phyloP scores from a whole-genome alignment of 1,139 yeast genomes.

The Maudiozyma humilis region DNA sequence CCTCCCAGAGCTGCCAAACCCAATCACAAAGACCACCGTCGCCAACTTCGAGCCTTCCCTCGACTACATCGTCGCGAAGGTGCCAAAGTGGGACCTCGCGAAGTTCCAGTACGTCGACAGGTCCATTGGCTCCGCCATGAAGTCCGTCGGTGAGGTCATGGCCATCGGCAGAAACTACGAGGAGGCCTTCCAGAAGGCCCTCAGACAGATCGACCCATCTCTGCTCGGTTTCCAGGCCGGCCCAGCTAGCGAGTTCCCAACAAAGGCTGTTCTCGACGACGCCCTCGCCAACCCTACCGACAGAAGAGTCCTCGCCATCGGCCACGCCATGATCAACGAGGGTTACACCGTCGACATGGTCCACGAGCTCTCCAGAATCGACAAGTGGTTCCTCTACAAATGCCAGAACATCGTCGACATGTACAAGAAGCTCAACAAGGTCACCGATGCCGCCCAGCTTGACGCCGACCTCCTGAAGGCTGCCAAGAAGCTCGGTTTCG shows the following conservation, averaged over 20 bases:
- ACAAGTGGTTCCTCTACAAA: slow-evolving; percentile 92
- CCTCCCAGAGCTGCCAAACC: slow-evolving; percentile 89
- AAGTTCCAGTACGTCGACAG: slow-evolving; percentile 93
- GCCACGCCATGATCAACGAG: slow-evolving; percentile 88
- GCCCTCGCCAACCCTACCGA: slow-evolving; percentile 87
- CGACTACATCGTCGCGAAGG: slow-evolving; percentile 93
- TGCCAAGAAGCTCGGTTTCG: slow-evolving; percentile 90
- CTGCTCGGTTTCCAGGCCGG: slow-evolving; percentile 88
- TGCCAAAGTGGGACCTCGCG: slow-evolving; percentile 96
- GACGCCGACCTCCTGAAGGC: slow-evolving; percentile 62
- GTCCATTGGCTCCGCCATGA: slow-evolving; percentile 92
- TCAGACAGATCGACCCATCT: slow-evolving; percentile 92
- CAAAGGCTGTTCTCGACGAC: slow-evolving; percentile 61
- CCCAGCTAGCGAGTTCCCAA: slow-evolving; percentile 32
- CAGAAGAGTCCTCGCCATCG: slow-evolving; percentile 96
- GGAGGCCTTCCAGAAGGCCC: slow-evolving; percentile 96
- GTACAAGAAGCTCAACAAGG: slow-evolving; percentile 68
- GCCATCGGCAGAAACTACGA: slow-evolving; percentile 97
- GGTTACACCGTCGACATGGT: slow-evolving; percentile 85
- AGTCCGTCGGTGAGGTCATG: slow-evolving; percentile 99
- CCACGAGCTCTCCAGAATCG: slow-evolving; percentile 85
- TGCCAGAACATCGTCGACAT: slow-evolving; percentile 82
- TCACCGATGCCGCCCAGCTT: slow-evolving; percentile 49
- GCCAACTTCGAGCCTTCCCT: slow-evolving; percentile 96
- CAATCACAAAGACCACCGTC: slow-evolving; percentile 90